Evolutionary conservation across 495 filamentous ascomycete species (phyloP).

Genomic region (Penicillium riverlandense): DNA sequence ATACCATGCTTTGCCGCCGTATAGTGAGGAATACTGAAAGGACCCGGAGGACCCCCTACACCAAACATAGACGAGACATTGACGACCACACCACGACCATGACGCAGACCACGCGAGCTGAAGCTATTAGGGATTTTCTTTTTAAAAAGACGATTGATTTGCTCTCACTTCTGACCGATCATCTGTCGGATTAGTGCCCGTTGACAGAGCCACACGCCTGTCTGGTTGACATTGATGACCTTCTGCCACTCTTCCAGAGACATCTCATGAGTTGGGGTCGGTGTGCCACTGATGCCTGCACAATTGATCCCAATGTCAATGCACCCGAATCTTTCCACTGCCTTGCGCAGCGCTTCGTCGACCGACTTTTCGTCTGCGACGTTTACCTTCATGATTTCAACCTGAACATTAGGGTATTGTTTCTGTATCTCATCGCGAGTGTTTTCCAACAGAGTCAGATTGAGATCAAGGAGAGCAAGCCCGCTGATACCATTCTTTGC

Average conservation of each 20-base stretch:
- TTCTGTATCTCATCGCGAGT: slow-evolving; percentile 5
- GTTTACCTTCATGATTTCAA: slow-evolving; percentile 9
- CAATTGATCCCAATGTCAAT: slow-evolving; percentile 50
- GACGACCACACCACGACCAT: slow-evolving; percentile 22
- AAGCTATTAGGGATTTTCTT: neutral
- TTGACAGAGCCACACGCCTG: slow-evolving; percentile 41
- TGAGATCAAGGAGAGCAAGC: slow-evolving; percentile 17
- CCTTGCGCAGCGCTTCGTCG: slow-evolving; percentile 7
- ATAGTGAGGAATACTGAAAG: slow-evolving; percentile 25
- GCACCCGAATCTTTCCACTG: slow-evolving; percentile 23
- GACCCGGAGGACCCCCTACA: slow-evolving; percentile 8
- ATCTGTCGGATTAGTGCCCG: slow-evolving; percentile 41
- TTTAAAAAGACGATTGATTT: neutral
- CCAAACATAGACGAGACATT: slow-evolving; percentile 26
- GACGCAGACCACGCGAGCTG: slow-evolving; percentile 9
- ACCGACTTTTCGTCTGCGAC: slow-evolving; percentile 18
- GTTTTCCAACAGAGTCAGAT: slow-evolving; percentile 7
- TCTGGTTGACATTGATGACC: slow-evolving; percentile 39
- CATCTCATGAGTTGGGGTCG: slow-evolving; percentile 22
- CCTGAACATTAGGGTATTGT: slow-evolving; percentile 4
- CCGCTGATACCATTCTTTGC: slow-evolving; percentile 14
- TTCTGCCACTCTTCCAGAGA: slow-evolving; percentile 29
- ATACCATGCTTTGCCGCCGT: slow-evolving; percentile 37
- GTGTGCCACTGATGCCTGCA: slow-evolving; percentile 23
- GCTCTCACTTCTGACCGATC: slow-evolving; percentile 36